Percentiles rank a stretch among this genome's conserved stretches.
Evolutionary conservation across 1,284 basidiomycete genomes (phyloP).

Genomic region (Coniferiporia sulphurascens): DNA sequence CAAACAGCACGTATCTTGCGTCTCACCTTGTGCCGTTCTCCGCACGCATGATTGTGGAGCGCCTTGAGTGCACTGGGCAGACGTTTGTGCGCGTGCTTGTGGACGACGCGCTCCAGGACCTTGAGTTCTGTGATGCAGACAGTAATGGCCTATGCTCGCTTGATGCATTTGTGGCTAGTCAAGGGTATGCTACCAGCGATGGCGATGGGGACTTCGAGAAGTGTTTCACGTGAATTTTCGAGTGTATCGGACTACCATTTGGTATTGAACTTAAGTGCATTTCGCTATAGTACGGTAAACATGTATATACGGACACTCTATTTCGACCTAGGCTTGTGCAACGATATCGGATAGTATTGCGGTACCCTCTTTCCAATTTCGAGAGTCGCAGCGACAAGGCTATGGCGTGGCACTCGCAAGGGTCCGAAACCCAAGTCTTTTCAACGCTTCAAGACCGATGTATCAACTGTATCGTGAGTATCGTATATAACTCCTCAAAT

Average conservation of each 20-base stretch:
- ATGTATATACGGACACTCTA: too few relatives aligned
- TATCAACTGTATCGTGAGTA: too few relatives aligned
- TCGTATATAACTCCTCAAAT: too few relatives aligned
- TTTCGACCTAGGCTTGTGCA: too few relatives aligned
- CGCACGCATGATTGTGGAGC: slow-evolving; percentile 59
- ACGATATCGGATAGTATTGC: too few relatives aligned
- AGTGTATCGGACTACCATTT: neutral
- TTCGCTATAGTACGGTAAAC: neutral
- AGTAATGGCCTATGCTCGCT: slow-evolving; percentile 59
- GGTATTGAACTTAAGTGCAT: neutral
- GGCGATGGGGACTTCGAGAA: slow-evolving; percentile 65
- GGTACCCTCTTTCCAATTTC: too few relatives aligned
- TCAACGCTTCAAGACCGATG: too few relatives aligned
- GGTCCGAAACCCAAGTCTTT: too few relatives aligned
- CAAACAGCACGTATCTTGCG: slow-evolving; percentile 48
- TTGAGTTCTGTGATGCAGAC: slow-evolving; percentile 54
- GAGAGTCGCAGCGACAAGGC: too few relatives aligned
- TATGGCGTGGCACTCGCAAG: too few relatives aligned
- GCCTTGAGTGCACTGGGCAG: slow-evolving; percentile 39
- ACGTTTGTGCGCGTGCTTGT: slow-evolving; percentile 59
- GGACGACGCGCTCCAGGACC: slow-evolving; percentile 61
- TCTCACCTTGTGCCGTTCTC: slow-evolving; percentile 64
- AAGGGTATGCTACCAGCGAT: slow-evolving; percentile 57
- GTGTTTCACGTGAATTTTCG: slow-evolving; percentile 33
- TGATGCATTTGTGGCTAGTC: slow-evolving; percentile 64